A percentile compares a stretch with the other conserved stretches of the same genome.
These are phyloP conservation scores for Russula foetens DNA, from an alignment of 768 basidiomycete species.

Conservation along the genomic window DNA sequence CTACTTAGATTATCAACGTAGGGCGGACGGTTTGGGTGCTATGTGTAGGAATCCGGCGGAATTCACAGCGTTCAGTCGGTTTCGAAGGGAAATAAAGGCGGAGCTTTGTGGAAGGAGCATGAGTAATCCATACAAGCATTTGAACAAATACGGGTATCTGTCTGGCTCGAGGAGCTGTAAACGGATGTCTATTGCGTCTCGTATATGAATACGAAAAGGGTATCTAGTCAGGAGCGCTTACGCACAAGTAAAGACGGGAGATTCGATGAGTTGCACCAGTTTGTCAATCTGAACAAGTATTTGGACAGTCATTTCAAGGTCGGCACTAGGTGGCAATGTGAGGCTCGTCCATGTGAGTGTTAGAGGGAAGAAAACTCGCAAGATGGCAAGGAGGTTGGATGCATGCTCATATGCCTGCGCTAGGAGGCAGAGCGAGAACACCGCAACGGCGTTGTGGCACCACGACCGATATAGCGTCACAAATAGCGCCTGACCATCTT, in stretches of 20 bases:
- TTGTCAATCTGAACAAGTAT: conserved; percentile 96
- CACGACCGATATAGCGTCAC: conserved; percentile 92
- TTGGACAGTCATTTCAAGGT: conserved; percentile 91
- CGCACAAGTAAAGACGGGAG: conserved; percentile 95
- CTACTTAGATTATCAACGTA: neutral
- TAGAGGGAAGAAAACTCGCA: conserved; percentile 44
- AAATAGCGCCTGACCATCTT: conserved; percentile 96
- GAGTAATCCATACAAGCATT: conserved; percentile 92
- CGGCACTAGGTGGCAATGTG: conserved; percentile 51
- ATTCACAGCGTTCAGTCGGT: conserved; percentile 90
- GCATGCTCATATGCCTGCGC: conserved; percentile 99
- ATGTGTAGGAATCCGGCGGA: conserved; percentile 91
- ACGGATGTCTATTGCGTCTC: conserved; percentile 51
- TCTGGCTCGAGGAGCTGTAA: conserved; percentile 96
- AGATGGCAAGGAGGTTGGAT: conserved; percentile 90
- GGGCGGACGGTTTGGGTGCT: conserved; percentile 70
- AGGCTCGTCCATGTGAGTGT: neutral
- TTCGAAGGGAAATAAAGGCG: conserved; percentile 90
- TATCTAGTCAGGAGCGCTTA: neutral
- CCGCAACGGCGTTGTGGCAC: conserved; percentile 97
- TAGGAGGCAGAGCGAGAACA: conserved; percentile 90
- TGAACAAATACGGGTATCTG: conserved; percentile 92
- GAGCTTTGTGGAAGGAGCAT: conserved; percentile 97
- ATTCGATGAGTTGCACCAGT: conserved; percentile 95
- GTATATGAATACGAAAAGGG: neutral